Evolutionary conservation across 2,329 filamentous ascomycete genomes (phyloP), one percentile per base, ranked within the genome.

Genomic region (Trichoderma sp.): DNA sequence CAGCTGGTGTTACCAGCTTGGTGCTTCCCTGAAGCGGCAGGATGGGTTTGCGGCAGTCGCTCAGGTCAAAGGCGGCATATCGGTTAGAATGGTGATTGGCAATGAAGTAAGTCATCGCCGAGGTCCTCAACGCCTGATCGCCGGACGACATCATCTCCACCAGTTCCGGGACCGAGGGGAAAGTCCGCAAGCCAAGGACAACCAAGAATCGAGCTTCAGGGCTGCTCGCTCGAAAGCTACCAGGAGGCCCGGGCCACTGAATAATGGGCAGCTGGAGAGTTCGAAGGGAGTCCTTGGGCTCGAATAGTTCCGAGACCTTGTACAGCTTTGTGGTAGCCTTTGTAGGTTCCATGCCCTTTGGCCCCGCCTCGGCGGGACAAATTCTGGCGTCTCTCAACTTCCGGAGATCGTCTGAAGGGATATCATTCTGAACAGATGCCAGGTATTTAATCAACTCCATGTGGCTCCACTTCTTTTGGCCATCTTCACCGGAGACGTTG

Each of bases 391-490:
- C 86, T 67, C 86, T 90, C 27, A 99, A 84, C 74, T 90, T 92
- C 71, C 87, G 89, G 65, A 97, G 86, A 76, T 99, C 95, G 59
- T 90, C 89, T 10, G 81, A 78, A 0, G 95, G 95, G 69, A 99
- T 97, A 72, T 99, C 95, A 63, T 92, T 87, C 69, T 88, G 89
- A 32, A 99, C 95, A 9, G 94, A 97, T 12, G 94, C 88, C 52
- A 99, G 86, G 73, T 99, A 99, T 73, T 93, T 94, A 78, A 99
- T 93, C 29, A 99, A 83, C 76, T 99, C 94, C 69, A 97, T 89
- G 76, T 98, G 94, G 68, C 93, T 97, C 92, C 92, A 97, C 77
- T 89, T 86, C 34, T 85, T 85, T 29, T 85, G 84, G n/a, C 83
- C 82, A 10, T 77, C 78, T 15, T 84, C 81, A 0, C 82, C 75